phyloP scores from a whole-genome alignment of 2,329 filamentous ascomycete species.

The Trichoderma sp. region DNA sequence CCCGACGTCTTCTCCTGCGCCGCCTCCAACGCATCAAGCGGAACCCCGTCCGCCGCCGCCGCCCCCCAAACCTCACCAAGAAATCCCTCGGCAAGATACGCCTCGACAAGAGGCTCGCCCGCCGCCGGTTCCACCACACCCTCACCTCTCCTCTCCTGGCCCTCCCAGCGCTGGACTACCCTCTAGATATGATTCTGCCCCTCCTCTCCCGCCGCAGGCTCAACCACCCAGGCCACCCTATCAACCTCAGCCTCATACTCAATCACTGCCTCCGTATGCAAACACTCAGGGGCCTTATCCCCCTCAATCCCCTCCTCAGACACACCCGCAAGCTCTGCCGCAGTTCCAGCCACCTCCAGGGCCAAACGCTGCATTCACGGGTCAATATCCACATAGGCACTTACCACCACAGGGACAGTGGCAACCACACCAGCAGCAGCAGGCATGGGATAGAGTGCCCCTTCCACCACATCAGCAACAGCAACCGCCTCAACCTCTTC shows the following conservation, averaged over 20 bases:
- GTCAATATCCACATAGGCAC: constrained; percentile 32
- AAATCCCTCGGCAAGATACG: constrained; percentile 12
- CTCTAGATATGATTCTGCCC: constrained; percentile 53
- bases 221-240: constrained; percentile 7
- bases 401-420: constrained; percentile 32
- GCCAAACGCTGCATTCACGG: constrained; percentile 1
- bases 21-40: constrained; percentile 40
- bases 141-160: constrained; percentile 33
- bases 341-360: constrained; percentile 2
- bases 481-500: constrained; percentile 12
- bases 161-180: constrained; percentile 32
- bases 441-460: constrained; percentile 32
- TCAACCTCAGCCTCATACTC: not conserved
- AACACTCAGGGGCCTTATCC: not conserved
- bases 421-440: constrained; percentile 31
- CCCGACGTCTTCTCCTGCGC: constrained; percentile 44
- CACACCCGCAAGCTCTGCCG: constrained; percentile 4
- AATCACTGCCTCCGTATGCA: constrained; percentile 16
- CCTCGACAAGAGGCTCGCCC: not conserved
- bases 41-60: constrained; percentile 55
- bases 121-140: constrained; percentile 37
- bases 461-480: constrained; percentile 29
- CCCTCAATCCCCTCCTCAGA: constrained; percentile 6
- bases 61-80: constrained; percentile 43
- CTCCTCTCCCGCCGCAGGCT: constrained; percentile 47